Evolutionary conservation across 2,329 filamentous ascomycete species (phyloP).

Genomic region (Aspergillus sp.): DNA sequence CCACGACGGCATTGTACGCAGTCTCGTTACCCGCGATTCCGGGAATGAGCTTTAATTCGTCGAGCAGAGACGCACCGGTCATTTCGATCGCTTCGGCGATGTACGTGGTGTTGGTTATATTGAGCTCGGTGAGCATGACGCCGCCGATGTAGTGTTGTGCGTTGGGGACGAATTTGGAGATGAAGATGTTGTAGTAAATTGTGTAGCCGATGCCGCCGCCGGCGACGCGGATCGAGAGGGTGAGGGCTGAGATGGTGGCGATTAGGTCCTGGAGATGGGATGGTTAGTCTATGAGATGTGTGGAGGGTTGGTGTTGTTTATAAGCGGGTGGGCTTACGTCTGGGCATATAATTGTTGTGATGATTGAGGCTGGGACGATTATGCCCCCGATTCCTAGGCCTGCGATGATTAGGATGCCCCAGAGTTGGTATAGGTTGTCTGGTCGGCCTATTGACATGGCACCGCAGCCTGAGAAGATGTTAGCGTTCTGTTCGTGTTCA

Average conservation of each 20-base stretch:
- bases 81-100: constrained; percentile 56
- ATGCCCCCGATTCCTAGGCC: constrained; percentile 68
- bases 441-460: constrained; percentile 53
- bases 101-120: constrained; percentile 51
- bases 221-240: constrained; percentile 68
- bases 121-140: constrained; percentile 51
- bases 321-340: constrained; percentile 45
- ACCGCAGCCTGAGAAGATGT: constrained; percentile 48
- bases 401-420: constrained; percentile 61
- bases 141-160: constrained; percentile 54
- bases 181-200: constrained; percentile 56
- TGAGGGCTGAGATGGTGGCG: constrained; percentile 67
- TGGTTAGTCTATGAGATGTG: not conserved
- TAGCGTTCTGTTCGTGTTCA: not conserved
- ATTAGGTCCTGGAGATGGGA: constrained; percentile 55
- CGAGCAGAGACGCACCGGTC: constrained; percentile 55
- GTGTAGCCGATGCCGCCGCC: constrained; percentile 67
- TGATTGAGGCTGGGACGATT: constrained; percentile 67
- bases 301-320: not conserved
- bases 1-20: constrained; percentile 55
- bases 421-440: constrained; percentile 58
- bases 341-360: constrained; percentile 69
- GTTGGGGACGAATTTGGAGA: constrained; percentile 49
- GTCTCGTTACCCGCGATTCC: constrained; percentile 56
- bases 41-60: constrained; percentile 51